Percentiles rank a stretch among this genome's conserved stretches.
Evolutionary conservation across 345 rosid species (phyloP).

Genomic region (Leavenworthia alabamica): DNA sequence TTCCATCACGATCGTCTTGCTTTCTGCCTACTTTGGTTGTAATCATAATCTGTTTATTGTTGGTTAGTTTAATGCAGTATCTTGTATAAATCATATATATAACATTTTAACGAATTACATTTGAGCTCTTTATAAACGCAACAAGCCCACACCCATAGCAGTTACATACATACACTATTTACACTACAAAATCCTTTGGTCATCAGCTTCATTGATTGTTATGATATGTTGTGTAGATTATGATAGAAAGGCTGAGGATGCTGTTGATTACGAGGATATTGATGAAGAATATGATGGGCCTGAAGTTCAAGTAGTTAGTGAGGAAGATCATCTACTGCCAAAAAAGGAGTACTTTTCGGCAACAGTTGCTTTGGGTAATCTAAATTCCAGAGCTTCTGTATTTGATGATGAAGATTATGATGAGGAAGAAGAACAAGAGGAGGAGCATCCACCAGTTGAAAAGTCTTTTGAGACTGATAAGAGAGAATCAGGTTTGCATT

Average conservation of each 20-base stretch:
- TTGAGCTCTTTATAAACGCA: background rate
- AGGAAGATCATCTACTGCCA: slow-evolving; percentile 71
- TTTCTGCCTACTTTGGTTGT: background rate
- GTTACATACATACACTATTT: slow-evolving; percentile 1
- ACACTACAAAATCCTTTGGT: background rate
- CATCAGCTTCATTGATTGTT: slow-evolving; percentile 13
- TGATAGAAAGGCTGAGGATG: slow-evolving; percentile 81
- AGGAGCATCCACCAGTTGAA: slow-evolving; percentile 38
- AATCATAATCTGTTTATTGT: background rate
- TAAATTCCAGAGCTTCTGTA: slow-evolving; percentile 42
- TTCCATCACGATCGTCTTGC: background rate
- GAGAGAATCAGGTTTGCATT: slow-evolving; percentile 41
- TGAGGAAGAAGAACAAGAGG: slow-evolving; percentile 62
- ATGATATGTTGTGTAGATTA: slow-evolving; percentile 51
- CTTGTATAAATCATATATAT: background rate
- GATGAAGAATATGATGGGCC: slow-evolving; percentile 92
- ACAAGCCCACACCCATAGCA: slow-evolving; percentile 3
- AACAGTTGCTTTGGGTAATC: slow-evolving; percentile 39
- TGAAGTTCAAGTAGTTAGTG: slow-evolving; percentile 59
- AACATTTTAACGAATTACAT: background rate
- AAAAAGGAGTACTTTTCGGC: slow-evolving; percentile 54
- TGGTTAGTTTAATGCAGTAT: background rate
- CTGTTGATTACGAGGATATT: slow-evolving; percentile 73
- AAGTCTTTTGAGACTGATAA: slow-evolving; percentile 35
- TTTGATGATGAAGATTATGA: slow-evolving; percentile 88